Evolutionary conservation across 208 protist species (phyloP), one percentile per base, ranked within the genome.

Genomic region (Acanthamoeba divionensis): DNA sequence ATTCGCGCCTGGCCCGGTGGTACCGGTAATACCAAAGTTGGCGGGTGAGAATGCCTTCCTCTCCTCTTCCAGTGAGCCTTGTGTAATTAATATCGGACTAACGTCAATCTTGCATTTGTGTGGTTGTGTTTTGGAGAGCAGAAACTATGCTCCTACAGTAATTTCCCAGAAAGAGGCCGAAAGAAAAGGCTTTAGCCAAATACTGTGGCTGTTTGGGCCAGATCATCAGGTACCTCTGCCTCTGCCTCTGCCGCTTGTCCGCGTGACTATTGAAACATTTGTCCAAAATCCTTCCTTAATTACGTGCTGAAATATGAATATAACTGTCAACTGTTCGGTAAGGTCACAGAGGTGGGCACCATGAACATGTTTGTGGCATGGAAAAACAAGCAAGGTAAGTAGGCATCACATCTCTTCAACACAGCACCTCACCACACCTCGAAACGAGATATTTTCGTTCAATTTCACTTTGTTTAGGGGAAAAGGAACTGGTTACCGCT

Each of bases 311-410:
- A n/a, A n/a, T n/a, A n/a, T n/a, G n/a, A n/a, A n/a, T n/a, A n/a
- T n/a, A n/a, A n/a, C n/a, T n/a, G n/a, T n/a, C n/a, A n/a, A n/a
- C n/a, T n/a, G n/a, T 60, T 52, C 21, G 97, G 97, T 26, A 83
- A 98, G 41, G 92, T 99, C 66, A 98, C 98, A 50, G 99, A 99
- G 94, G 98, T 99, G 7, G 98, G 98, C 18, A 96, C 98, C 18
- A 99, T 99, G 98, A 99, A 99, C 93, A 86, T 98, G 57, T 99
- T 99, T 90, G 93, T 97, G n/a, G 88, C 98, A 73, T 98, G 96
- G 96, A 97, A 96, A 57, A 96, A 97, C 48, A 93, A 95, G 65
- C 26, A 94, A n/a, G 95, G 93, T 29, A 91, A 89, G 21, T 24
- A 29, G 6, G 18, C 55, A 6, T 29, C 45, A n/a, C 31, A 5